These are phyloP conservation scores for Dicorynia guianensis DNA, from an alignment of 306 rosid genomes.

Conservation along the genomic window DNA sequence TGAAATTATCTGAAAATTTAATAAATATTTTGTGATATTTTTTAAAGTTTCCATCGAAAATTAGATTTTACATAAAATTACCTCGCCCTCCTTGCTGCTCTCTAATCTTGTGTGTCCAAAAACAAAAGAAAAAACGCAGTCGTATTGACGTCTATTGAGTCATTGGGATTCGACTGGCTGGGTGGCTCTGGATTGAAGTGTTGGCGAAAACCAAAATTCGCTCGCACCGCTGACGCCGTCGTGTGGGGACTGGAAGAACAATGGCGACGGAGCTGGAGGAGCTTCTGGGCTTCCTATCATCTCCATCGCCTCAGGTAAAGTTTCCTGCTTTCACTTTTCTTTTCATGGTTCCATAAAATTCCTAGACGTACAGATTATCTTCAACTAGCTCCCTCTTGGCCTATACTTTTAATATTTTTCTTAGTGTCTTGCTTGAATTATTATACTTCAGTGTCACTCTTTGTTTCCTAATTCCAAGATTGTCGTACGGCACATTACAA, in stretches of 20 bases:
- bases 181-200: no score
- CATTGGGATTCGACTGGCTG: no score
- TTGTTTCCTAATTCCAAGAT: neutral
- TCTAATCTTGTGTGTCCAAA: no score
- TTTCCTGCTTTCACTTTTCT: neutral
- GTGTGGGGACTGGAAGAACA: constrained; percentile 1
- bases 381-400: neutral
- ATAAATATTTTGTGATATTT: no score
- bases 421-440: neutral
- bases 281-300: constrained; percentile 73
- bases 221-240: neutral
- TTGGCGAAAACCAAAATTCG: neutral
- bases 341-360: neutral
- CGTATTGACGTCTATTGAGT: neutral
- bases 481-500: neutral
- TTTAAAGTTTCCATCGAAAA: no score
- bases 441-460: neutral
- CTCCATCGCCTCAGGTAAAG: constrained; percentile 79
- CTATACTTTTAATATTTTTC: neutral
- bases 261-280: constrained; percentile 96
- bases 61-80: no score
- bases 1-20: no score
- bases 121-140: neutral
- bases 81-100: no score
- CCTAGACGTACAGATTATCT: neutral